A percentile compares a stretch with the other conserved stretches of the same genome.
These are phyloP conservation scores for Saccharomycopsis crataegensis DNA, from an alignment of 1,139 yeast genomes.

Conservation along the genomic window DNA sequence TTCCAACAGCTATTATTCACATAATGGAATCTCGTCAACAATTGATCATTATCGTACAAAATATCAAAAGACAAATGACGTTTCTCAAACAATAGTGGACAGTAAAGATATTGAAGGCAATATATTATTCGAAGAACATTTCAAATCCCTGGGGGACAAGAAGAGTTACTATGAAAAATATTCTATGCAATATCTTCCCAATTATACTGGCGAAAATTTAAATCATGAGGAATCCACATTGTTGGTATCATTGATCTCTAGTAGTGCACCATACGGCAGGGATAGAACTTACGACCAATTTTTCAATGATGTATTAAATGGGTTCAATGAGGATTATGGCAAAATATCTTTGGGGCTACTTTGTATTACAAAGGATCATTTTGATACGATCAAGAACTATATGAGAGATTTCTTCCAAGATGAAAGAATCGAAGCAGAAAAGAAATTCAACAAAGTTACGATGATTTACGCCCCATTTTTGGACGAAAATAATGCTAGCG, in stretches of 20 bases:
- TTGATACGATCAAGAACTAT: constrained; percentile 17
- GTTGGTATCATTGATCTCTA: constrained; percentile 14
- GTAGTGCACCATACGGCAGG: constrained; percentile 16
- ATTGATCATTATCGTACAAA: constrained; percentile 5
- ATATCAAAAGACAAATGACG: background rate
- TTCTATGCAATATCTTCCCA: constrained; percentile 12
- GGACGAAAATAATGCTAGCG: constrained; percentile 1
- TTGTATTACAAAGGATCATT: constrained; percentile 16
- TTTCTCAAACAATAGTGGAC: background rate
- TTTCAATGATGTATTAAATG: constrained; percentile 9
- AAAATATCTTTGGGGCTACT: constrained; percentile 15
- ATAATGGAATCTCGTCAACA: constrained; percentile 1
- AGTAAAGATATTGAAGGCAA: background rate
- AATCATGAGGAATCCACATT: constrained; percentile 4
- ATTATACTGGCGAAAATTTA: constrained; percentile 5
- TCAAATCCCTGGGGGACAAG: background rate
- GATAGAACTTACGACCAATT: constrained; percentile 13
- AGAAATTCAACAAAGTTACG: constrained; percentile 12
- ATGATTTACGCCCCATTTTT: constrained; percentile 18
- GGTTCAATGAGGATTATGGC: constrained; percentile 8
- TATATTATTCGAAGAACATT: constrained; percentile 4
- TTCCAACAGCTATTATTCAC: constrained; percentile 11
- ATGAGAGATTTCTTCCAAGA: constrained; percentile 14
- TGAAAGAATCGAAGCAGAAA: background rate
- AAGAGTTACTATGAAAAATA: constrained; percentile 9